These are phyloP conservation scores for Chaetomium olivaceum DNA, from an alignment of 2,329 filamentous ascomycete species.

Conservation along the genomic window DNA sequence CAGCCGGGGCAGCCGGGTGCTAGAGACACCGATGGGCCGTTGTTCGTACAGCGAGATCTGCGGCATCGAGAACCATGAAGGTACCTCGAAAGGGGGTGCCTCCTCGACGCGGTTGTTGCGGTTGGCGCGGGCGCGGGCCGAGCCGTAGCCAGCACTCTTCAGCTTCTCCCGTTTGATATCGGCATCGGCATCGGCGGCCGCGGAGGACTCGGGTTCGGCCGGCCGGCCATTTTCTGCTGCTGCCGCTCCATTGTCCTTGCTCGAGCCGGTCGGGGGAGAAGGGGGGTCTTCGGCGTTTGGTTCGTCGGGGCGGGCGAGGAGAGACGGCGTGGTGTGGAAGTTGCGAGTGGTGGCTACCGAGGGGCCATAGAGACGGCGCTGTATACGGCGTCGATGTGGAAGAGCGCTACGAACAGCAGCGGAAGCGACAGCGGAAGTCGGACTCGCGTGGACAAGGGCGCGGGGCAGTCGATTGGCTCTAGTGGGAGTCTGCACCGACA, in stretches of 20 bases:
- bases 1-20: constrained; percentile 22
- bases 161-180: constrained; percentile 27
- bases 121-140: constrained; percentile 28
- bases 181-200: constrained; percentile 15
- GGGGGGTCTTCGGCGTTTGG: constrained; percentile 7
- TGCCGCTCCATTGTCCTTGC: constrained; percentile 15
- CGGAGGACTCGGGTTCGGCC: neutral
- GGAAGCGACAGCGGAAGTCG: neutral
- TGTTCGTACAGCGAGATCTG: constrained; percentile 31
- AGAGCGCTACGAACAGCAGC: neutral
- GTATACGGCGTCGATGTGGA: constrained; percentile 3
- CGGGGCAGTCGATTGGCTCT: constrained; percentile 23
- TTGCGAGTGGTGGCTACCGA: neutral
- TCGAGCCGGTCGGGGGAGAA: constrained; percentile 2
- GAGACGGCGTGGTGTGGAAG: constrained; percentile 27
- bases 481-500: constrained; percentile 27
- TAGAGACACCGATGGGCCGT: constrained; percentile 21
- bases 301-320: constrained; percentile 20
- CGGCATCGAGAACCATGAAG: constrained; percentile 26
- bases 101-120: constrained; percentile 29
- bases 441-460: constrained; percentile 13
- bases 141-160: constrained; percentile 27
- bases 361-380: neutral
- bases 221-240: constrained; percentile 12
- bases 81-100: constrained; percentile 21